phyloP scores from a whole-genome alignment of 163 green algal genomes.

The Scenedesmus sp. region DNA sequence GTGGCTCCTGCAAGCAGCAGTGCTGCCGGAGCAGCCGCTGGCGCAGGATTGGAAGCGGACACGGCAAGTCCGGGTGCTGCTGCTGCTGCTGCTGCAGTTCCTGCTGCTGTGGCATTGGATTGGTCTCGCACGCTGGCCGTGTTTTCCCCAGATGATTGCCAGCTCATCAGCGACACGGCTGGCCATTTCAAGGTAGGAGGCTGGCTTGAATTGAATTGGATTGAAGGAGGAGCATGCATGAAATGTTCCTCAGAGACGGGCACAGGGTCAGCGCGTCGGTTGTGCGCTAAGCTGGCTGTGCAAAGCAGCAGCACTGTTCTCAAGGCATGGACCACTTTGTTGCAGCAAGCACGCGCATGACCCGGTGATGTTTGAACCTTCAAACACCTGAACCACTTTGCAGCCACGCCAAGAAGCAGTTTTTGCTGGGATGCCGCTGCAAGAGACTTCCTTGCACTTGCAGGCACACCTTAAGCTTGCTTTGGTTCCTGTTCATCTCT shows the following conservation, averaged over 20 bases:
- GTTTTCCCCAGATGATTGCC: conserved; percentile 15
- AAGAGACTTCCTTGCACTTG: too few species aligned
- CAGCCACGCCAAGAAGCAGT: too few species aligned
- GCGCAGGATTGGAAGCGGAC: too few species aligned
- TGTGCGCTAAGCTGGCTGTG: too few species aligned
- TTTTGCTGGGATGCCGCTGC: too few species aligned
- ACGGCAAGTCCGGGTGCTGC: too few species aligned
- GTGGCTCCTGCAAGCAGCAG: background rate
- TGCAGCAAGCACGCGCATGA: too few species aligned
- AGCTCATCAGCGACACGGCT: background rate
- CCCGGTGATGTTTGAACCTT: background rate
- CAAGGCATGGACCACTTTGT: background rate
- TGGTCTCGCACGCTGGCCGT: background rate
- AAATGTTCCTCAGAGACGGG: too few species aligned
- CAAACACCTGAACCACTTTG: too few species aligned
- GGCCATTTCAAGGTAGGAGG: conserved; percentile 23
- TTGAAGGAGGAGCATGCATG: background rate
- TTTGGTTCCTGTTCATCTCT: background rate
- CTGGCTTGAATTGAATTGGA: background rate
- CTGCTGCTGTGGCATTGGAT: background rate
- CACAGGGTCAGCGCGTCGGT: too few species aligned
- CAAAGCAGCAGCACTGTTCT: too few species aligned
- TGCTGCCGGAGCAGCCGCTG: background rate
- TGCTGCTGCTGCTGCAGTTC: background rate
- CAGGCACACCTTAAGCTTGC: background rate